Conservation (phyloP, 2,329 filamentous ascomycete genomes). For the Fusarium sp. region DNA sequence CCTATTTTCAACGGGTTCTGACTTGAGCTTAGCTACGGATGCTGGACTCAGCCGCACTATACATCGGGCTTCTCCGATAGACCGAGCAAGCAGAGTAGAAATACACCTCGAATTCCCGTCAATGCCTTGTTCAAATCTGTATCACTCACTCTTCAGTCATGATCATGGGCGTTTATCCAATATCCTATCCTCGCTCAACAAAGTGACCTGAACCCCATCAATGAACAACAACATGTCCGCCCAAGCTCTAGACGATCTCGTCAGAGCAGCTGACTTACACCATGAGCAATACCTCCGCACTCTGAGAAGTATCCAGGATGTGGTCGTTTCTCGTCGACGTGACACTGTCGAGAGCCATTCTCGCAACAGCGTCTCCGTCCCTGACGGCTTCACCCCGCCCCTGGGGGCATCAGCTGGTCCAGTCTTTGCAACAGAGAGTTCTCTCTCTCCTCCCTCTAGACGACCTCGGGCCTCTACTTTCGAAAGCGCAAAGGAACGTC, state of each 20-base stretch:
- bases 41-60: slow-evolving; percentile 39
- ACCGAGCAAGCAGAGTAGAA: slow-evolving; percentile 30
- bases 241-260: slow-evolving; percentile 48
- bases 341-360: slow-evolving; percentile 36
- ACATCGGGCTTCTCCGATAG: slow-evolving; percentile 38
- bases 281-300: slow-evolving; percentile 49
- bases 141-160: neutral
- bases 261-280: slow-evolving; percentile 46
- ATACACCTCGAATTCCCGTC: slow-evolving; percentile 23
- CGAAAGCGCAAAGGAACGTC: slow-evolving; percentile 42
- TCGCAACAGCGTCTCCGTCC: slow-evolving; percentile 5
- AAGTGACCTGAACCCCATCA: slow-evolving; percentile 25
- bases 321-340: slow-evolving; percentile 29
- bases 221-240: slow-evolving; percentile 36
- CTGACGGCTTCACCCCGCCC: slow-evolving; percentile 42
- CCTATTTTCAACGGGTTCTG: slow-evolving; percentile 7
- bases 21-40: slow-evolving; percentile 24
- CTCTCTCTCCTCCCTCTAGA: slow-evolving; percentile 20
- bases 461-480: slow-evolving; percentile 45
- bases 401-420: slow-evolving; percentile 38
- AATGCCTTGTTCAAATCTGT: neutral
- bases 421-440: slow-evolving; percentile 36
- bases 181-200: slow-evolving; percentile 1
- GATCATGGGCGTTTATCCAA: slow-evolving; percentile 13
- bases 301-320: slow-evolving; percentile 45